A percentile compares a stretch with the other conserved stretches of the same genome.
Conservation (phyloP, 177 flowering plant genomes). For the Tripterygium wilfordii region DNA sequence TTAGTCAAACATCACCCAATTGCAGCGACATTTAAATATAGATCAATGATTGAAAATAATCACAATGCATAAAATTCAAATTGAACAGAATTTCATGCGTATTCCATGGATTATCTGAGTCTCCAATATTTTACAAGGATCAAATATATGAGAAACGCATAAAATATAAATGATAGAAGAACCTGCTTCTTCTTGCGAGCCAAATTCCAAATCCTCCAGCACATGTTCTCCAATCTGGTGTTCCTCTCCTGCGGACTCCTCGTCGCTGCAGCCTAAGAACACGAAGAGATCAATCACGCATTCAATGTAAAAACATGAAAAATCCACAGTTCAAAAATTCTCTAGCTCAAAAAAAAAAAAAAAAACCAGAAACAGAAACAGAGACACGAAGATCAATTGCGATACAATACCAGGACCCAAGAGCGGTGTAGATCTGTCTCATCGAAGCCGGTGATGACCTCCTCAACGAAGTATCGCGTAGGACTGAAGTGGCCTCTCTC, state of each 20-base stretch:
- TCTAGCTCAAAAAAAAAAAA: background rate
- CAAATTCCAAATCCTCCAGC: slow-evolving; percentile 98
- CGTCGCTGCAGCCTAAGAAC: slow-evolving; percentile 66
- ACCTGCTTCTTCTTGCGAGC: slow-evolving; percentile 96
- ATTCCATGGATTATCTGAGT: no score
- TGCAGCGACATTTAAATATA: no score
- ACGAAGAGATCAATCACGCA: background rate
- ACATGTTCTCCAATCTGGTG: slow-evolving; percentile 94
- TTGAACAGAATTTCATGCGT: no score
- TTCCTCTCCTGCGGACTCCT: slow-evolving; percentile 89
- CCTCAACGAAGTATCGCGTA: slow-evolving; percentile 43
- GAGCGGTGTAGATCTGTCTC: slow-evolving; percentile 95
- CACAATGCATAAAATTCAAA: no score
- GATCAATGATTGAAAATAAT: no score
- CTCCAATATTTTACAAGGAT: no score
- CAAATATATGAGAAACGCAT: background rate
- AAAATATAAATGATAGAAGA: background rate
- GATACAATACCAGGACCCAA: slow-evolving; percentile 56
- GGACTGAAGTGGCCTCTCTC: slow-evolving; percentile 45
- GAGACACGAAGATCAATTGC: background rate
- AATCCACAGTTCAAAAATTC: background rate
- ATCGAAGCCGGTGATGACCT: slow-evolving; percentile 59
- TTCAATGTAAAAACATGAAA: background rate
- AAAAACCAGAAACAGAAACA: background rate
- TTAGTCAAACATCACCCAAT: no score